A percentile compares a stretch with the other conserved stretches of the same genome.
Evolutionary conservation across 371 early-diverging fungal species (phyloP).

Genomic region (Rhizopus stolonifer): DNA sequence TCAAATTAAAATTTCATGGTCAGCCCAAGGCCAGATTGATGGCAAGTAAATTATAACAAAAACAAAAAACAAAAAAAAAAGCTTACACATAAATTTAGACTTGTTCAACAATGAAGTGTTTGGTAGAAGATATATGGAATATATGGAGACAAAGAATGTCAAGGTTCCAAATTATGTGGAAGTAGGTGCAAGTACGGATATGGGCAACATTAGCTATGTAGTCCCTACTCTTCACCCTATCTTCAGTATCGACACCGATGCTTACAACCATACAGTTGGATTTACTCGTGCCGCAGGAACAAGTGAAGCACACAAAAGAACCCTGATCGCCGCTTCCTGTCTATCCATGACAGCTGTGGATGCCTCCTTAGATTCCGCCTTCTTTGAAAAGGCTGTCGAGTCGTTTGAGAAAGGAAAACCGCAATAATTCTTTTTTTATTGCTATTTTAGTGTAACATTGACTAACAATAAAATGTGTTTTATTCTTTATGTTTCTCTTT

Average conservation of each 20-base stretch:
- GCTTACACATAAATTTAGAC: no score
- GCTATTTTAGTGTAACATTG: constrained; percentile 1
- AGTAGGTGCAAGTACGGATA: constrained; percentile 64
- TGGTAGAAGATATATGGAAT: constrained; percentile 50
- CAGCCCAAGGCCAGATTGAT: constrained; percentile 35
- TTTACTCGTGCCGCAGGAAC: constrained; percentile 65
- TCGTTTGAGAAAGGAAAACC: constrained; percentile 37
- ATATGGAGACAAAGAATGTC: constrained; percentile 50
- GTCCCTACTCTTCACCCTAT: constrained; percentile 27
- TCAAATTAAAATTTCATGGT: constrained; percentile 51
- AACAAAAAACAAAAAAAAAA: no score
- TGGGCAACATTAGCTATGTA: constrained; percentile 66
- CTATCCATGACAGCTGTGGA: constrained; percentile 38
- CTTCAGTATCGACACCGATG: constrained; percentile 23
- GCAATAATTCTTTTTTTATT: constrained; percentile 4
- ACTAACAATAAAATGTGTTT: constrained; percentile 5
- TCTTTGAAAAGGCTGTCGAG: constrained; percentile 28
- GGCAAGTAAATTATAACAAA: no score
- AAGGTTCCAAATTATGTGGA: constrained; percentile 39
- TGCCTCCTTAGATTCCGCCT: constrained; percentile 27
- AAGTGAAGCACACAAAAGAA: constrained; percentile 58
- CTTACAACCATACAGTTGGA: constrained; percentile 36
- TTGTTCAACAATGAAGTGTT: constrained; percentile 58
- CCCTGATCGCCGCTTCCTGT: constrained; percentile 51
- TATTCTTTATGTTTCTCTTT: neutral